These are phyloP conservation scores for Penicillium brasilianum DNA, from an alignment of 2,329 filamentous ascomycete genomes.

Conservation along the genomic window DNA sequence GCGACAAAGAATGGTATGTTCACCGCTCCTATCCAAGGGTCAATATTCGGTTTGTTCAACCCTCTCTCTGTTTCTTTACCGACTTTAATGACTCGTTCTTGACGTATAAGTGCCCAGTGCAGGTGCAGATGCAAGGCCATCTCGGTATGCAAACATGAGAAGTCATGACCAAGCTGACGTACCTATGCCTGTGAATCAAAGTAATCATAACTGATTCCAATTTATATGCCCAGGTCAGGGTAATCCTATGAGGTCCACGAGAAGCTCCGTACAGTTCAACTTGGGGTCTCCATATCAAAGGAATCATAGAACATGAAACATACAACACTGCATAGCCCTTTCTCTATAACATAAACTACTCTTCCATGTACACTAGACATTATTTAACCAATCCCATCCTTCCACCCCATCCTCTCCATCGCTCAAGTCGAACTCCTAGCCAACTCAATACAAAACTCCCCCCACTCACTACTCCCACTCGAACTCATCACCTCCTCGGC, in stretches of 20 bases:
- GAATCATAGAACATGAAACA: too few species aligned
- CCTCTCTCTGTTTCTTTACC: background rate
- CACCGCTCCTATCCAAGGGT: background rate
- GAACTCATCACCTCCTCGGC: constrained; percentile 71
- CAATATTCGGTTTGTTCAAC: background rate
- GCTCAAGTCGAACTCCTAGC: constrained; percentile 40
- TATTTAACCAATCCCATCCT: background rate
- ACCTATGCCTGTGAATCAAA: too few species aligned
- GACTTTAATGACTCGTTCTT: background rate
- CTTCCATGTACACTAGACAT: constrained; percentile 7
- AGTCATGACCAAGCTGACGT: too few species aligned
- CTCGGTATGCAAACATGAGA: too few species aligned
- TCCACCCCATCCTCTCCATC: background rate
- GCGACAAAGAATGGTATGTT: background rate
- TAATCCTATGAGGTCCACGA: too few species aligned
- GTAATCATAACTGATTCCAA: too few species aligned
- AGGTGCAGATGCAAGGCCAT: too few species aligned
- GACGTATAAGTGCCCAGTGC: too few species aligned
- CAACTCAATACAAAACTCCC: constrained; percentile 74
- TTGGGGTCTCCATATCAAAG: too few species aligned
- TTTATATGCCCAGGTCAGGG: too few species aligned
- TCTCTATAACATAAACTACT: background rate
- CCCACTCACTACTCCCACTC: constrained; percentile 64
- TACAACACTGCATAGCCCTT: background rate
- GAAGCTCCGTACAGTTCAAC: too few species aligned